phyloP scores from a whole-genome alignment of 257 asterid genomes.

The Nemophila menziesii region DNA sequence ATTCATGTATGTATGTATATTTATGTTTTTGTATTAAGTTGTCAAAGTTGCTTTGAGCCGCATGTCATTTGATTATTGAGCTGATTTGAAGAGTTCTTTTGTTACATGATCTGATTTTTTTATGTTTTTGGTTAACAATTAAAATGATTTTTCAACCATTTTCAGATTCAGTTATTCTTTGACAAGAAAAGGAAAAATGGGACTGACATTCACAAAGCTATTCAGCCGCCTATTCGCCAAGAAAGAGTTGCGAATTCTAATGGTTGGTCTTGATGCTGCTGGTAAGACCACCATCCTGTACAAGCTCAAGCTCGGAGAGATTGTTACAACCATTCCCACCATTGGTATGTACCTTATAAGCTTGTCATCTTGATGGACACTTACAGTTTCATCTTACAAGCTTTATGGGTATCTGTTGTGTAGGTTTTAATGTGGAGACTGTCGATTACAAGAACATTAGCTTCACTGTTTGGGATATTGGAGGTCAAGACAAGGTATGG shows the following conservation, averaged over 20 bases:
- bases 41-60: too few species aligned
- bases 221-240: slow-evolving; percentile 86
- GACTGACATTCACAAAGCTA: slow-evolving; percentile 68
- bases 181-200: slow-evolving; percentile 38
- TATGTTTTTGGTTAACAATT: too few species aligned
- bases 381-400: neutral
- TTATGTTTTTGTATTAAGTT: too few species aligned
- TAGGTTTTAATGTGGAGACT: slow-evolving; percentile 89
- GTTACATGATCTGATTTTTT: neutral
- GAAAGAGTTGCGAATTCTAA: slow-evolving; percentile 84
- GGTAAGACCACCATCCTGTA: slow-evolving; percentile 92
- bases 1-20: neutral
- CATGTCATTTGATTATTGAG: neutral
- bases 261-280: slow-evolving; percentile 96
- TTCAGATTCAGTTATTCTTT: neutral
- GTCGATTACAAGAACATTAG: slow-evolving; percentile 85
- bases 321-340: slow-evolving; percentile 90
- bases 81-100: neutral
- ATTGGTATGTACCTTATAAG: slow-evolving; percentile 46
- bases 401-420: slow-evolving; percentile 1
- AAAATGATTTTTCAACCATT: too few species aligned
- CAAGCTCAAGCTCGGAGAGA: slow-evolving; percentile 97
- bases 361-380: neutral
- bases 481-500: slow-evolving; percentile 82
- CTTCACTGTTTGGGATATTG: slow-evolving; percentile 93